Conservation (phyloP, 2,329 filamentous ascomycete genomes). For the Lecanoromycetidae sp. region DNA sequence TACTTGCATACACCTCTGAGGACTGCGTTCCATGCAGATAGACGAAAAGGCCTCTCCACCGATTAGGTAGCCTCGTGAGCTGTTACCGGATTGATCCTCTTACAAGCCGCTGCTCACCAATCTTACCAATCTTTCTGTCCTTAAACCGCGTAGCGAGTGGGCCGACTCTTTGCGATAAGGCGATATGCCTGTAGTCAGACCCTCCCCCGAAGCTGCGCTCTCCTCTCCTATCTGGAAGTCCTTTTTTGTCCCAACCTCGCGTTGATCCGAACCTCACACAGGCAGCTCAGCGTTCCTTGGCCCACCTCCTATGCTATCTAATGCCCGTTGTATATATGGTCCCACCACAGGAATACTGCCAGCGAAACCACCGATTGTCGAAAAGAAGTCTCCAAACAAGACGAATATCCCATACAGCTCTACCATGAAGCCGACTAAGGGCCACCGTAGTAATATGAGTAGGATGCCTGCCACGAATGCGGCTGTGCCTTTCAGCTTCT, state of each 20-base stretch:
- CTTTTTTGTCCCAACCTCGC: neutral
- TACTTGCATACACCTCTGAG: conserved; percentile 27
- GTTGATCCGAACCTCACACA: conserved; percentile 41
- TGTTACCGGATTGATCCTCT: no score
- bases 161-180: no score
- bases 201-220: neutral
- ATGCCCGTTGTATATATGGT: conserved; percentile 63
- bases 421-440: conserved; percentile 76
- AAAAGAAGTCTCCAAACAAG: conserved; percentile 90
- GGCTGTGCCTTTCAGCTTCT: conserved; percentile 83
- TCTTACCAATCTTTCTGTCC: no score
- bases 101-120: no score
- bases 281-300: conserved; percentile 66
- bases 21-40: conserved; percentile 4
- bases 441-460: conserved; percentile 82
- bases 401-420: conserved; percentile 89
- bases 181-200: no score
- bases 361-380: conserved; percentile 80
- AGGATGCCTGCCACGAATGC: conserved; percentile 75
- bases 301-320: conserved; percentile 59
- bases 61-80: no score
- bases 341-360: conserved; percentile 75
- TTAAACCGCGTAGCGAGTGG: no score
- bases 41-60: neutral
- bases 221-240: neutral